Conservation (phyloP, 2,329 filamentous ascomycete genomes). For the Bipolaris victoriae region DNA sequence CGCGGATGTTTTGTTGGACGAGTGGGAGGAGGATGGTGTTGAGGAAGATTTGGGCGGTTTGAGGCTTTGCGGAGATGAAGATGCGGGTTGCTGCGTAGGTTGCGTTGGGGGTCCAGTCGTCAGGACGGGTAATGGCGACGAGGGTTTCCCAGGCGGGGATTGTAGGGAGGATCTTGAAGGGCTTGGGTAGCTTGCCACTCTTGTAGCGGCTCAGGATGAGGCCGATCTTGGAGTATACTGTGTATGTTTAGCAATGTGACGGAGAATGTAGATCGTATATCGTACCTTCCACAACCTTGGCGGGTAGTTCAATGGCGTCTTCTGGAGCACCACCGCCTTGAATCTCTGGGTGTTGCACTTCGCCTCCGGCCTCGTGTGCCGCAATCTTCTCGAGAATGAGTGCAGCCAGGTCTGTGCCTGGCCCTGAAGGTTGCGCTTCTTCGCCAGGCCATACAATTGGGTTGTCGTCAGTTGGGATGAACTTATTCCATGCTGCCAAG, state of each 20-base stretch:
- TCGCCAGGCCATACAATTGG: constrained; percentile 72
- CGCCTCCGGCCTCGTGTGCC: constrained; percentile 76
- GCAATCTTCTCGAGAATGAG: constrained; percentile 95
- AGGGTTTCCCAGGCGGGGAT: constrained; percentile 92
- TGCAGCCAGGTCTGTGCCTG: constrained; percentile 81
- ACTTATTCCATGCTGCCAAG: constrained; percentile 87
- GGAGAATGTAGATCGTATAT: not conserved
- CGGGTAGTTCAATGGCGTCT: constrained; percentile 84
- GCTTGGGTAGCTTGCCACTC: constrained; percentile 94
- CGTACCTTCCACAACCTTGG: constrained; percentile 78
- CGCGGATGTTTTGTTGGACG: constrained; percentile 91
- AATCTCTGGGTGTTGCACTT: constrained; percentile 52
- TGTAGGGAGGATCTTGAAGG: constrained; percentile 94
- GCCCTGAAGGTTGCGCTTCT: constrained; percentile 47
- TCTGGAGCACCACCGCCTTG: constrained; percentile 67
- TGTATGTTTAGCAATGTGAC: constrained; percentile 15
- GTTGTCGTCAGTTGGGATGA: constrained; percentile 77
- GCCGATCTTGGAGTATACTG: constrained; percentile 89
- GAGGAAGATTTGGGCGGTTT: constrained; percentile 82
- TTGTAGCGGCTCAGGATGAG: constrained; percentile 91
- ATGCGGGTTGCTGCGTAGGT: constrained; percentile 89
- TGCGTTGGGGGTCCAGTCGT: constrained; percentile 78
- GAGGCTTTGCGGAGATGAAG: constrained; percentile 84
- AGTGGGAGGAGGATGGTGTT: constrained; percentile 85
- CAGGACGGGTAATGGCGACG: constrained; percentile 80